Base-by-base conservation (phyloP, 2,329 filamentous ascomycete species). In the Cladosporium sp. region DNA sequence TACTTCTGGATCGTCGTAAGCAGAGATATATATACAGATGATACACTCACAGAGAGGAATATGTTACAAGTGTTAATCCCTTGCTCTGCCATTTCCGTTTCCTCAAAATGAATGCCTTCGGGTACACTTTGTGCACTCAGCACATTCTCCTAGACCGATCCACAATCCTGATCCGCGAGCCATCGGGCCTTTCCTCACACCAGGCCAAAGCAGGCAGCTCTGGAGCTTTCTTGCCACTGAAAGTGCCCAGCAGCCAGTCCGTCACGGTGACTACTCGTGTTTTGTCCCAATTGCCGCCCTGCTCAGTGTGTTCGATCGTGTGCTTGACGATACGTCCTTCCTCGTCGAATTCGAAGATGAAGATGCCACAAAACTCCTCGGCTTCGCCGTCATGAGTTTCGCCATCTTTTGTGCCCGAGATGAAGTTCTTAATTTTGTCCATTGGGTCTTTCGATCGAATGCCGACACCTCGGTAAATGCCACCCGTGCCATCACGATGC, bases 271-370 rank as follows among this genome's bases (percentile, higher is more conserved):
- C 91, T 19, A 99, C 89, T 68, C 87, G 90, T 20, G 90, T 87
- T 61, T 84, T 85, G 66, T 97, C 92, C 85, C 88, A 95, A 60
- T 90, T 85, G 37, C 87, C 84, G 15, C 87, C 86, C 67, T 94
- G 87, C 66, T 97, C 89, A 1, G 90, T 89, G 74, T 96, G 90
- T 75, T 99, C 94, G 67, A 99, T 97, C 0, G 90, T 96, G 73
- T 97, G 94, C 64, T 85, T 91, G 48, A 89, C 75, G 35, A 99
- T 85, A 62, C 91, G 82, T 1, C 94, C 94, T 66, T 96, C 83
- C 47, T 85, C 80, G 69, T 97, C 94, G 71, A 99, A 99, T 63
- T 96, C 90, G 71, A 99, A 99, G 59, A 96, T 87, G 74, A 97
- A 99, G 10, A 97, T 74, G 0, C 94, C 94, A 1, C 86, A 90